A percentile compares a stretch with the other conserved stretches of the same genome.
Conservation (phyloP, 2,329 filamentous ascomycete genomes). For the Cladorrhinum sp. region DNA sequence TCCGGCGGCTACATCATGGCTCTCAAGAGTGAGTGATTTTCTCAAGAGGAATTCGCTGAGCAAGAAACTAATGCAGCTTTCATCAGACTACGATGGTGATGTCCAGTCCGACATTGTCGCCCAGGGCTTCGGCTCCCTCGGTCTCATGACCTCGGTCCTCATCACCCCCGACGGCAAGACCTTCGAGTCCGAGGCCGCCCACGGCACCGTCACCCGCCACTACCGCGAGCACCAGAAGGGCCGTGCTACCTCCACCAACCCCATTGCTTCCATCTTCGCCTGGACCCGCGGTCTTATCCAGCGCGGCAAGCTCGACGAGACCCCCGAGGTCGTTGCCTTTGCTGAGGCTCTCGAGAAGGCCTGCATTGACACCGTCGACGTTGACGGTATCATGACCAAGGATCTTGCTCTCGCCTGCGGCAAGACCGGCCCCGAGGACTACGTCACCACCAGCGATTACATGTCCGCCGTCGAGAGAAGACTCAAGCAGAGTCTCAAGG, state of each 20-base stretch:
- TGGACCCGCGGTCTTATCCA: slow-evolving; percentile 95
- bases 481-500: slow-evolving; percentile 75
- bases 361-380: slow-evolving; percentile 89
- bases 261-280: slow-evolving; percentile 97
- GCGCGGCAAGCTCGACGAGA: slow-evolving; percentile 87
- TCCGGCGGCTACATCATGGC: slow-evolving; percentile 95
- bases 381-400: slow-evolving; percentile 98
- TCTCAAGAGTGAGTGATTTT: slow-evolving; percentile 75
- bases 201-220: slow-evolving; percentile 97
- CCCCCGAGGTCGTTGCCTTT: slow-evolving; percentile 87
- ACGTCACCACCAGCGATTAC: slow-evolving; percentile 91
- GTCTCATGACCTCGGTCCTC: slow-evolving; percentile 96
- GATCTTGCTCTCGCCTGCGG: slow-evolving; percentile 94
- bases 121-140: slow-evolving; percentile 95
- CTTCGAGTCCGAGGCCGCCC: slow-evolving; percentile 95
- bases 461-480: slow-evolving; percentile 87
- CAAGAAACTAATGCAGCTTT: slow-evolving; percentile 19
- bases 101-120: slow-evolving; percentile 98
- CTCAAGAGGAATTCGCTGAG: not conserved
- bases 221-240: slow-evolving; percentile 99
- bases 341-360: slow-evolving; percentile 90
- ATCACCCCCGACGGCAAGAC: slow-evolving; percentile 96
- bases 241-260: slow-evolving; percentile 95
- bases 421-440: slow-evolving; percentile 77
- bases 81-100: slow-evolving; percentile 94